These are phyloP conservation scores for Skeletonema grethae DNA, from an alignment of 108 stramenopile species.

Conservation along the genomic window DNA sequence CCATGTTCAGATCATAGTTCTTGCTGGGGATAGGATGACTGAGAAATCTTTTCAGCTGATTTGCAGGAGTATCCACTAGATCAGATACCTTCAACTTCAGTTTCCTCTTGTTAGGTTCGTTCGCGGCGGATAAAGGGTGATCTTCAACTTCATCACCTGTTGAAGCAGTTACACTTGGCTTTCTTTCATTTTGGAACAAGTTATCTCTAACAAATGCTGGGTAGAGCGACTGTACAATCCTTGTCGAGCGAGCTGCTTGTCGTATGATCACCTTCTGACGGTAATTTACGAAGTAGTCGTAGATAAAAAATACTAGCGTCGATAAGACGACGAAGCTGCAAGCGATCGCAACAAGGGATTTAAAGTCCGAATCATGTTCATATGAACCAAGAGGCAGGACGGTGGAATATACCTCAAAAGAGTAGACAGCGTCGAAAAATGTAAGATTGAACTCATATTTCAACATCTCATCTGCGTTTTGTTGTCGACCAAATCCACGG, in stretches of 20 bases:
- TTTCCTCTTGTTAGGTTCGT: not conserved
- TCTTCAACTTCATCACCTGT: not conserved
- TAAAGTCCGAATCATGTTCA: not conserved
- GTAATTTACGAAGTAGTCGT: constrained; percentile 36
- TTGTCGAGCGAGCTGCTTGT: constrained; percentile 25
- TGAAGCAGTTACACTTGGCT: not conserved
- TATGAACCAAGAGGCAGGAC: not conserved
- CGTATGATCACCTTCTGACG: constrained; percentile 34
- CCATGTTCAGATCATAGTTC: not conserved
- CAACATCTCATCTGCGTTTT: not conserved
- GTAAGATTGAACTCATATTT: constrained; percentile 5
- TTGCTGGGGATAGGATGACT: constrained; percentile 4
- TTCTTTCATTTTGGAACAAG: constrained; percentile 18
- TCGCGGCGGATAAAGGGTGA: not conserved
- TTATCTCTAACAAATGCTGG: constrained; percentile 51
- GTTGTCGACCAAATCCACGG: not conserved
- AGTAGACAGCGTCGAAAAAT: not conserved
- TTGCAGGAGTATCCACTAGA: constrained; percentile 5
- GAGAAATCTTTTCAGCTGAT: constrained; percentile 6
- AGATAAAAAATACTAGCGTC: constrained; percentile 22
- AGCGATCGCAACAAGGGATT: not conserved
- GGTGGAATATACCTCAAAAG: constrained; percentile 9
- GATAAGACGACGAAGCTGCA: constrained; percentile 13
- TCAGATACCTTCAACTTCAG: constrained; percentile 5
- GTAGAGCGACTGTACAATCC: constrained; percentile 47